Evolutionary conservation across 345 rosid genomes (phyloP).

Genomic region (Excoecaria agallocha): DNA sequence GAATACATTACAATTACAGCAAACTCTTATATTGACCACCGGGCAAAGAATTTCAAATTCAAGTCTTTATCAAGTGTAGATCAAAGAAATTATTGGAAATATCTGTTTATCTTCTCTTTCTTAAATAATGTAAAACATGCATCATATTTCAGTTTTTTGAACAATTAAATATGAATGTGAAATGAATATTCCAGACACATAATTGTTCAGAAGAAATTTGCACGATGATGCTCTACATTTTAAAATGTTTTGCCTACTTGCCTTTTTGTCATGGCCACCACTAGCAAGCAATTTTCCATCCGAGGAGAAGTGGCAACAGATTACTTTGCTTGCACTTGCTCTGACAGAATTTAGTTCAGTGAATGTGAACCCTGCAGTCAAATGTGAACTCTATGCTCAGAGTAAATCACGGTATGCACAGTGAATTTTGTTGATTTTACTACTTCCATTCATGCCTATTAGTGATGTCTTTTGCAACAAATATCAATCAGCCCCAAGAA

Average conservation of each 20-base stretch:
- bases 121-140: too few relatives aligned
- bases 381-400: constrained; percentile 16
- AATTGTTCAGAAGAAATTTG: background rate
- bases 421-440: constrained; percentile 1
- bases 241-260: constrained; percentile 20
- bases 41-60: background rate
- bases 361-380: constrained; percentile 65
- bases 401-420: constrained; percentile 17
- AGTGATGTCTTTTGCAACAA: background rate
- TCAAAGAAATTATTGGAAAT: background rate
- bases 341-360: constrained; percentile 61
- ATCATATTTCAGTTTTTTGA: too few relatives aligned
- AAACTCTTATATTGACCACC: constrained; percentile 11
- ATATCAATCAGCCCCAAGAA: background rate
- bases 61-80: background rate
- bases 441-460: background rate
- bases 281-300: constrained; percentile 96
- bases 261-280: constrained; percentile 98
- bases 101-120: too few relatives aligned
- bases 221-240: background rate
- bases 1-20: too few relatives aligned
- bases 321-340: constrained; percentile 79
- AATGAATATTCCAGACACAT: background rate
- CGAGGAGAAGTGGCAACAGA: constrained; percentile 90
- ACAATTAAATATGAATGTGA: background rate